Percentiles rank a stretch among this genome's conserved stretches.
phyloP scores from a whole-genome alignment of 371 early-diverging fungal genomes.

The Mortierella sp. region DNA sequence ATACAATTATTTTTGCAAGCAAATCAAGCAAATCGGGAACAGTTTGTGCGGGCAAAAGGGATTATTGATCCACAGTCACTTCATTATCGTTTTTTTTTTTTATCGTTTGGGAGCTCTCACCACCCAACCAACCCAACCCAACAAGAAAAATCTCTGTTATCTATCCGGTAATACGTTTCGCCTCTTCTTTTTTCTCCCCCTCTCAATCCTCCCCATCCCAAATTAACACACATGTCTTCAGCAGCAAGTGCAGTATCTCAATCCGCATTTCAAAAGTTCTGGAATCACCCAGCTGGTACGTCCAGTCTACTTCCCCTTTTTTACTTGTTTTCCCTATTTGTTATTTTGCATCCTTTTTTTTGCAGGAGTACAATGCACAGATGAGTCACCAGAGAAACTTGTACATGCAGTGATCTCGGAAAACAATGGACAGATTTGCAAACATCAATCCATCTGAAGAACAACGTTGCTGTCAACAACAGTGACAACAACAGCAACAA shows the following conservation, averaged over 20 bases:
- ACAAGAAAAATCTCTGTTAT: neutral
- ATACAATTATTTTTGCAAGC: too few species aligned
- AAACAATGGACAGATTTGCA: neutral
- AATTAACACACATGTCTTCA: conserved; percentile 55
- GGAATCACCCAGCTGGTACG: conserved; percentile 84
- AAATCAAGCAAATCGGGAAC: neutral
- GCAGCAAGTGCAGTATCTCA: conserved; percentile 66
- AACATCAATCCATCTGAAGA: neutral
- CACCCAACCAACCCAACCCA: conserved; percentile 11
- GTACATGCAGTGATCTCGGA: neutral
- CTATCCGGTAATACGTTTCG: neutral
- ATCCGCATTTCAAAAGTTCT: conserved; percentile 72
- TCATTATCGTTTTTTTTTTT: neutral
- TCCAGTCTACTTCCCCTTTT: neutral
- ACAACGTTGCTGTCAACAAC: neutral
- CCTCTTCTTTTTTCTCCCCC: neutral
- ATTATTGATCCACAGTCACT: conserved; percentile 6
- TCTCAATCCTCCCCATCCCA: conserved; percentile 29
- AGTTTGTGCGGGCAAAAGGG: neutral
- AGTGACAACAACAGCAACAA: neutral
- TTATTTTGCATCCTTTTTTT: neutral
- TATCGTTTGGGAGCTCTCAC: neutral
- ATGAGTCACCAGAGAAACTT: neutral
- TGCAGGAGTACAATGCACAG: neutral
- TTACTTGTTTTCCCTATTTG: neutral